Base-by-base conservation (phyloP, 2,329 filamentous ascomycete species). In the Calonectria fujianensis region DNA sequence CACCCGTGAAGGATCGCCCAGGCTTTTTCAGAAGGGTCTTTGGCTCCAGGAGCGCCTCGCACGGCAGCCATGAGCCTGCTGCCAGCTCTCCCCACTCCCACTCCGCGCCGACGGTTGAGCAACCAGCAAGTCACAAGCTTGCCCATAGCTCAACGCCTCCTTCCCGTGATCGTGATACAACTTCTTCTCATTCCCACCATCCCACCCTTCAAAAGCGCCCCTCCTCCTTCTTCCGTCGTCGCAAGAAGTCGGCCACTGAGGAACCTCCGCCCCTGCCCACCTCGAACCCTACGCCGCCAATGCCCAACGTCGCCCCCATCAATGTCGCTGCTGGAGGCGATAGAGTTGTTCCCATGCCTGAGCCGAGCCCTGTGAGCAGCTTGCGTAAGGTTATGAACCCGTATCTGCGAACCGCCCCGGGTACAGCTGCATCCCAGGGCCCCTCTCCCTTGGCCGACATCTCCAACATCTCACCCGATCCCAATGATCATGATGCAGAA, bases 1-100 rank as follows among this genome's bases (percentile, higher is more conserved):
- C 86, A 82, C 76, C 87, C 84, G 78, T 87, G 80, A 95, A 94
- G 82, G 93, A 95, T 81, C 92, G 93, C 72, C 94, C 91, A 11
- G 96, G 97, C 27, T 98, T 99, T 87, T 98, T 98, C 87, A 93
- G 95, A 80, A 92, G 96, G 76, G 94, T 98, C 50, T 98, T 98
- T 87, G 95, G 88, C 57, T 94, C 94, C 45, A 94, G 90, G 82
- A 90, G 86, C 64, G 88, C 83, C 76, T 83, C 82, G 76, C 63
- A 80, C 54, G 79, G 79, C 70, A 75, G 74, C 68, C 50, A 72
- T 66, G 78, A 81, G 64, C 41, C 76, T 67, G 48, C 76, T 37
- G 80, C 81, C 70, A 79, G 76, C 65, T 41, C 74, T 59, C 70
- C 77, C 41, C 73, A 85, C 61, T 39, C 78, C 52, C 73, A 85